Evolutionary conservation across 352 stramenopile genomes (phyloP), one percentile per base, ranked within the genome.

Genomic region (Globisporangium paddicum): DNA sequence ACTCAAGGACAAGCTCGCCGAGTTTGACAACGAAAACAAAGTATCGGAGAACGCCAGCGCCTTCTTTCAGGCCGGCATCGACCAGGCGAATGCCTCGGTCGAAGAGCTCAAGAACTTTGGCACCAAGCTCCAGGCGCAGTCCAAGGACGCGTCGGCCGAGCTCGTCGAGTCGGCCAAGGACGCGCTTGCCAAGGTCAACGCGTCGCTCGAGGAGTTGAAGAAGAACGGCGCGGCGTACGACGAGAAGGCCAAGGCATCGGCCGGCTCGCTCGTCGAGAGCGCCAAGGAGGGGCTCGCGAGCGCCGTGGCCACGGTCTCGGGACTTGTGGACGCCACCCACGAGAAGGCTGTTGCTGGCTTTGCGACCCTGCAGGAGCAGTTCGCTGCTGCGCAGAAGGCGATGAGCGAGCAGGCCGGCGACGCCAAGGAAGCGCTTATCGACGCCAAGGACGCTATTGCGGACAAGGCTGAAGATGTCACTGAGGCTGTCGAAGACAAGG

Each of bases 1-100:
- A 23, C 67, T 82, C 52, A 75, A 72, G 61, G 60, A 34, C 55
- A 76, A 75, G 55, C 65, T 80, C 32, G 38, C 58, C 26, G 64
- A 74, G 54, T 78, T 79, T 49, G 71, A 84, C 53, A 66, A 58
- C n/a, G 61, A 71, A 25, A 53, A 83, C 69, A 67, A 71, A 21
- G 65, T 67, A 0, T 68, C 68, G 4, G 69, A 78, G 32, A 69
- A 67, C 26, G 52, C 69, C 46, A 68, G 69, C 38, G 63, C 68
- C 23, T 78, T 67, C 54, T 72, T 82, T 45, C 58, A 77, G 42
- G 18, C 57, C 25, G 69, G 66, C 19, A 74, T 79, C 55, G 73
- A 79, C 13, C 26, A 62, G 51, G 68, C 68, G 49, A 72, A 71
- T 41, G 52, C 52, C 21, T 69, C 69, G 5, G 66, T 79, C 47